Evolutionary conservation across 768 basidiomycete genomes (phyloP).

Genomic region (Dacryopinax spathularia): DNA sequence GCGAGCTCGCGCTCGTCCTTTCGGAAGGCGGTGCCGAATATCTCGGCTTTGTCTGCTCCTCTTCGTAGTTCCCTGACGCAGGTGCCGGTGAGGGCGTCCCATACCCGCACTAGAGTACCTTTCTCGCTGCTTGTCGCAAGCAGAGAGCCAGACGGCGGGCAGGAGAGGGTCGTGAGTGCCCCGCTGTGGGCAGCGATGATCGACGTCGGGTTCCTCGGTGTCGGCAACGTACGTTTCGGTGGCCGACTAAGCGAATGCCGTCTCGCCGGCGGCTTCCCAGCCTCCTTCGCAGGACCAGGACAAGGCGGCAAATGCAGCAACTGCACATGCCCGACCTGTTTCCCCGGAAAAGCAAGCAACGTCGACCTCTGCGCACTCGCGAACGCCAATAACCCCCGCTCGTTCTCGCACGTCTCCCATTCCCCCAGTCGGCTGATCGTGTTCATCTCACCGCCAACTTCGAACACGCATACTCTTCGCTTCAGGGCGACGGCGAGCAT

Average conservation of each 20-base stretch:
- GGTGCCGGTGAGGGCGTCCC: slow-evolving; percentile 62
- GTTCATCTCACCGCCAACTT: slow-evolving; percentile 43
- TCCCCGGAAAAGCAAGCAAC: slow-evolving; percentile 70
- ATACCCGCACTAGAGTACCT: slow-evolving; percentile 77
- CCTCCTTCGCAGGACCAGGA: slow-evolving; percentile 31
- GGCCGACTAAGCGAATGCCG: background rate
- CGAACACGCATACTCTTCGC: slow-evolving; percentile 63
- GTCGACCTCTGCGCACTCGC: slow-evolving; percentile 67
- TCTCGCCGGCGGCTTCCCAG: slow-evolving; percentile 10
- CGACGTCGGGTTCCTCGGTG: slow-evolving; percentile 51
- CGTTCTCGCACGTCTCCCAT: slow-evolving; percentile 83
- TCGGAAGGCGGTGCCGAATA: slow-evolving; percentile 79
- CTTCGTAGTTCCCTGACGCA: slow-evolving; percentile 67
- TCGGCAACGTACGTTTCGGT: slow-evolving; percentile 25
- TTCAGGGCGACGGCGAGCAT: slow-evolving; percentile 75
- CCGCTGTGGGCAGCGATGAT: slow-evolving; percentile 76
- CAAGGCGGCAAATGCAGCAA: slow-evolving; percentile 75
- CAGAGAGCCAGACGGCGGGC: slow-evolving; percentile 61
- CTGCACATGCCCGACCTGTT: slow-evolving; percentile 78
- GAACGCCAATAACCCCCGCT: slow-evolving; percentile 63
- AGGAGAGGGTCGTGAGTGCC: slow-evolving; percentile 60
- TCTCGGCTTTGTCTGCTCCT: slow-evolving; percentile 79
- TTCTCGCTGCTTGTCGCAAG: slow-evolving; percentile 72
- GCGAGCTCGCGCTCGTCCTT: slow-evolving; percentile 75
- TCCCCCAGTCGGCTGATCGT: slow-evolving; percentile 42